Evolutionary conservation across 371 early-diverging fungal species (phyloP).

Genomic region (Mortierella sp.): DNA sequence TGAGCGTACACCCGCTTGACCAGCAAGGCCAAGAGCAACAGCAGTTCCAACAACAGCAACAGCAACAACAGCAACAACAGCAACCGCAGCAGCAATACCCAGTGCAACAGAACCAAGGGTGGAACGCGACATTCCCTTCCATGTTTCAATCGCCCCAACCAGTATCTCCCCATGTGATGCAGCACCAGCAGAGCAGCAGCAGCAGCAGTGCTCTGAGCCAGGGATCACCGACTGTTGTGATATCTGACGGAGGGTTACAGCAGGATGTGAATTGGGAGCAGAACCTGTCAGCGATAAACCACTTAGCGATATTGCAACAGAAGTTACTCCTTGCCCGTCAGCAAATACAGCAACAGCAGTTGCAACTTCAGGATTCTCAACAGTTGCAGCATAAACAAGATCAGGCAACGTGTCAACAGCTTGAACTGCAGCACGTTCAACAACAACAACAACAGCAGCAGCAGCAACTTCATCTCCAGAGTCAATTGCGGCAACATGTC

Average conservation of each 20-base stretch:
- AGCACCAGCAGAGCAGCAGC: conserved; percentile 3
- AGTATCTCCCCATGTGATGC: not conserved
- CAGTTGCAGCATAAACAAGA: not conserved
- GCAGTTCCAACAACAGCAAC: not conserved
- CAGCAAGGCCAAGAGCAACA: conserved; percentile 18
- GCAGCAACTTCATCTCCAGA: not conserved
- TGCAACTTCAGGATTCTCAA: not conserved
- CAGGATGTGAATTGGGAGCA: conserved; percentile 1
- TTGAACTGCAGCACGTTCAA: conserved; percentile 6
- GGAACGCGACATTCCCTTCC: not conserved
- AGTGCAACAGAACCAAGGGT: not conserved
- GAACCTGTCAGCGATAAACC: conserved; percentile 10
- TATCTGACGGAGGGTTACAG: not conserved
- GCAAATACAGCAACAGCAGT: not conserved
- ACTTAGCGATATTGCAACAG: conserved; percentile 5
- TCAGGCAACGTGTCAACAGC: not conserved
- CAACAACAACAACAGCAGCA: conserved; percentile 14
- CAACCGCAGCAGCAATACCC: not conserved
- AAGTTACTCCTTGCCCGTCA: conserved; percentile 8
- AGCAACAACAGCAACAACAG: not conserved
- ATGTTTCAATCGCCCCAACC: not conserved
- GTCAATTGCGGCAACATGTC: not conserved
- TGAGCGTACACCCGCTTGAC: conserved; percentile 4
- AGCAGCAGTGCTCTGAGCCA: not conserved
- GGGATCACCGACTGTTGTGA: not conserved